Evolutionary conservation across 2,329 filamentous ascomycete species (phyloP).

Genomic region (Chaetomiaceae sp.): DNA sequence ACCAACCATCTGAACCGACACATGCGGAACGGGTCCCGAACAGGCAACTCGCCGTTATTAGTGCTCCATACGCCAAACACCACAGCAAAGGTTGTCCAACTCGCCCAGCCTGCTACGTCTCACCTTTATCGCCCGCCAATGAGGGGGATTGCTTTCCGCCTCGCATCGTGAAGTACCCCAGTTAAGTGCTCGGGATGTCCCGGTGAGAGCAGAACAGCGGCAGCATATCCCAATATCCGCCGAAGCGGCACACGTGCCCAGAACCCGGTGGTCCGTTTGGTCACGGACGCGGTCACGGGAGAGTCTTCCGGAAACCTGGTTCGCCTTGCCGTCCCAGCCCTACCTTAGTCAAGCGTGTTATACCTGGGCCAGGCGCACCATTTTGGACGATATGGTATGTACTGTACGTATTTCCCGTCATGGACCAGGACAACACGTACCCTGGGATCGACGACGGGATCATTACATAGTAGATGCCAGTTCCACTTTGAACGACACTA

Average conservation of each 20-base stretch:
- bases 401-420: too few species aligned
- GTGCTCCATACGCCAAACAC: neutral
- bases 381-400: too few species aligned
- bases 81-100: neutral
- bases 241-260: neutral
- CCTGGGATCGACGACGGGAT: neutral
- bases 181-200: neutral
- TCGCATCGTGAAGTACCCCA: too few species aligned
- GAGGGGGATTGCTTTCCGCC: neutral
- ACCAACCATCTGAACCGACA: neutral
- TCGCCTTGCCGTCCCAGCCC: neutral
- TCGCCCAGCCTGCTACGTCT: neutral
- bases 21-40: neutral
- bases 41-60: slow-evolving; percentile 10
- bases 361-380: too few species aligned
- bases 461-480: too few species aligned
- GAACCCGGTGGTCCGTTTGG: slow-evolving; percentile 3
- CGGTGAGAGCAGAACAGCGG: neutral
- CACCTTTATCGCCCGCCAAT: neutral
- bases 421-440: too few species aligned
- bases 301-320: slow-evolving; percentile 10
- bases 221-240: neutral
- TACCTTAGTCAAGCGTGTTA: neutral
- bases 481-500: slow-evolving; percentile 4
- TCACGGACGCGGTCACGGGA: slow-evolving; percentile 1